Evolutionary conservation across 371 early-diverging fungal species (phyloP).

Genomic region (Mortierella sp.): DNA sequence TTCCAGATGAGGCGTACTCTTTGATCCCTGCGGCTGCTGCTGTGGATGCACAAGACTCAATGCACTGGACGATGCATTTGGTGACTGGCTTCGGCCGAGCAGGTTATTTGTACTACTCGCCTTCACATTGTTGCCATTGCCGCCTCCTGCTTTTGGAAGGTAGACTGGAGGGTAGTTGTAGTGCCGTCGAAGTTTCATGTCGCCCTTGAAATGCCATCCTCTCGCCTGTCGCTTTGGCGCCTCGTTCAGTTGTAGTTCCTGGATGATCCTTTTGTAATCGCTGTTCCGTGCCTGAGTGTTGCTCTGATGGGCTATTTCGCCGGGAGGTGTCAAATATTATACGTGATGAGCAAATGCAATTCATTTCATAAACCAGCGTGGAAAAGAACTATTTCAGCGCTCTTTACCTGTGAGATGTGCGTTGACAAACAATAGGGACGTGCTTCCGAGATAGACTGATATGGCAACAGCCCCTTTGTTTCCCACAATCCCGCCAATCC

Average conservation of each 20-base stretch:
- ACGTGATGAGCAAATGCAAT: too few relatives aligned
- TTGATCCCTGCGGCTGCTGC: constrained; percentile 28
- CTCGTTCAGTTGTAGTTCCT: constrained; percentile 48
- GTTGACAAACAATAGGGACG: constrained; percentile 78
- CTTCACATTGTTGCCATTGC: background rate
- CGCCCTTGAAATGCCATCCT: constrained; percentile 48
- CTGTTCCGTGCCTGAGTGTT: constrained; percentile 47
- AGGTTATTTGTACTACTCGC: background rate
- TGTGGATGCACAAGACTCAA: background rate
- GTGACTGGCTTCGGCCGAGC: background rate
- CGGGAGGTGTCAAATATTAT: background rate
- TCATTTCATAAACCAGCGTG: background rate
- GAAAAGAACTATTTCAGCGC: too few relatives aligned
- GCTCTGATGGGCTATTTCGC: constrained; percentile 33
- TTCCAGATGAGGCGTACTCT: constrained; percentile 30
- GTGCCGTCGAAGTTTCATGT: constrained; percentile 53
- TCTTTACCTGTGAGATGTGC: constrained; percentile 79
- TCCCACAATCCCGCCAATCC: constrained; percentile 76
- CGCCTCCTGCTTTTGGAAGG: constrained; percentile 11
- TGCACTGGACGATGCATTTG: background rate
- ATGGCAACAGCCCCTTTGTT: constrained; percentile 89
- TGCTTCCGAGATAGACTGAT: constrained; percentile 68
- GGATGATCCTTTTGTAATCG: constrained; percentile 53
- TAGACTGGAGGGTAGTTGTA: constrained; percentile 27
- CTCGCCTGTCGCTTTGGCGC: constrained; percentile 44